A percentile compares a stretch with the other conserved stretches of the same genome.
Evolutionary conservation across 2,329 filamentous ascomycete species (phyloP).

Genomic region (Ceratocystis alfenasii): DNA sequence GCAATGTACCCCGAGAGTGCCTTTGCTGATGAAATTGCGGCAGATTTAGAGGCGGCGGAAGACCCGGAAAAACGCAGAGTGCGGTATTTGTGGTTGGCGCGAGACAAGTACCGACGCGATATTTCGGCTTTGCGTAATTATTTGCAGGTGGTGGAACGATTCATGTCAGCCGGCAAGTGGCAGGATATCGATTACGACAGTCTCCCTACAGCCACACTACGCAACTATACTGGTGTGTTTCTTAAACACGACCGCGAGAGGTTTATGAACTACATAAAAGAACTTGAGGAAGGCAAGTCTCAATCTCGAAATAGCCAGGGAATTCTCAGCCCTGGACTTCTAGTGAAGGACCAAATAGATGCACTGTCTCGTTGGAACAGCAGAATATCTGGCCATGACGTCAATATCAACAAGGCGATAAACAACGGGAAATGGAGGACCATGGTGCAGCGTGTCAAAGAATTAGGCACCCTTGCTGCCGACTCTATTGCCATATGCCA

Average conservation of each 20-base stretch:
- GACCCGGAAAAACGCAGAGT: constrained; percentile 27
- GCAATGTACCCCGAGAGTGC: constrained; percentile 34
- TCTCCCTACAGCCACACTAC: not conserved
- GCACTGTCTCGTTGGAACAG: too few relatives aligned
- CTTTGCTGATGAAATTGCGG: constrained; percentile 28
- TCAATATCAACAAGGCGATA: not conserved
- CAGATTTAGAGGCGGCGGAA: constrained; percentile 26
- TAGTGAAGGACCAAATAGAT: not conserved
- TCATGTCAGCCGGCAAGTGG: constrained; percentile 37
- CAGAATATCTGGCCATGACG: not conserved
- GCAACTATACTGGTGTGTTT: constrained; percentile 31
- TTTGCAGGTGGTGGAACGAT: constrained; percentile 41
- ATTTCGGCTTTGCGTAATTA: constrained; percentile 42
- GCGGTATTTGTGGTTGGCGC: constrained; percentile 41
- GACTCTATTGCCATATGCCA: not conserved
- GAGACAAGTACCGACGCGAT: constrained; percentile 42
- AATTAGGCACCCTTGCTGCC: not conserved
- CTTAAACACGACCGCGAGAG: not conserved
- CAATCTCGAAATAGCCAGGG: not conserved
- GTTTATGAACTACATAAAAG: not conserved
- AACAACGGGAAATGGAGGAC: not conserved
- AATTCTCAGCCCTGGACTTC: not conserved
- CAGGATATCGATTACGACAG: constrained; percentile 44
- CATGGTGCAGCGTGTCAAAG: not conserved
- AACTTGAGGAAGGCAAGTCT: not conserved